Evolutionary conservation across 1,284 basidiomycete genomes (phyloP), one percentile per base, ranked within the genome.

Genomic region (Ganoderma resinaceum): DNA sequence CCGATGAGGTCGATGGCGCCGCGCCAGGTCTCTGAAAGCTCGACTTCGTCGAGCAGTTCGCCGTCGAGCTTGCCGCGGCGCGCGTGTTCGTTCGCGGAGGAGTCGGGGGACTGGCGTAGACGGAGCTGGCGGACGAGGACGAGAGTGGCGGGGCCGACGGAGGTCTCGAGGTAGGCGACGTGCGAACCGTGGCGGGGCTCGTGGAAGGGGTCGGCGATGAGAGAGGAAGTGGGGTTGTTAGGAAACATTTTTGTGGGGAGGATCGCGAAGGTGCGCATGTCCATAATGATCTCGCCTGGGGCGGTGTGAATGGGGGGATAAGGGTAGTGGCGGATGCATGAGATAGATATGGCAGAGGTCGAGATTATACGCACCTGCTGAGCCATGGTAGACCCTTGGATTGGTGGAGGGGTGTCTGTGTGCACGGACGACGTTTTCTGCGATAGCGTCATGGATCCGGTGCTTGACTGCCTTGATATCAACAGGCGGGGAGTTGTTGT

Each of bases 111-210:
- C 66, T 67, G 70, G 20, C 62, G 67, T n/a, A 70, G 71, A 6
- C 72, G 73, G 1, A 80, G 70, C 61, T 78, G 71, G 26, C 74
- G 71, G 52, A 73, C 70, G 33, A 80, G 76, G 57, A 78, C 60
- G 35, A 81, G 74, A 2, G 78, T 75, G 18, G 79, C 79, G 7
- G 76, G 75, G 11, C 80, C 79, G 61, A 80, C 72, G 64, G 71
- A 72, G 2, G 80, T 80, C 66, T 80, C 79, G 46, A 81, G 77
- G 63, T 80, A 80, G 14, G 78, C 76, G 18, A 75, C 70, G 33
- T 72, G 72, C 1, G 70, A 67, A 1, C 76, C 78, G 20, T 72
- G 61, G 26, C 59, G 71, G 1, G 71, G 73, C 16, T 71, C 64
- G 31, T 70, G 68, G 64, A 76, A 70, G 1, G 72, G 70, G 6